Base-by-base conservation (phyloP, 495 filamentous ascomycete genomes). In the Mycothermus thermophilus region DNA sequence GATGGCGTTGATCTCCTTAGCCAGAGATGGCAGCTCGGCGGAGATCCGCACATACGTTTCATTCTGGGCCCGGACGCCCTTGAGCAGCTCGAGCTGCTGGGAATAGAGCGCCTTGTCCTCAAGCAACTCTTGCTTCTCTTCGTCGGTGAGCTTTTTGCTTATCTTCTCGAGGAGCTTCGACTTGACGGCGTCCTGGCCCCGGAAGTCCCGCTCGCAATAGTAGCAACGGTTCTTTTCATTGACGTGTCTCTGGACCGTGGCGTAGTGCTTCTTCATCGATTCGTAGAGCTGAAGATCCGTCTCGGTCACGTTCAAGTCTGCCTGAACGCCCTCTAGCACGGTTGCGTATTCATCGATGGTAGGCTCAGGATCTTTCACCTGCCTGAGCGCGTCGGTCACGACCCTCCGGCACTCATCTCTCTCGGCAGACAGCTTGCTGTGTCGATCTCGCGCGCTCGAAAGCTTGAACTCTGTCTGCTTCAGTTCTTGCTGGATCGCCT, bases 401-500 rank as follows among this genome's bases (percentile, higher is more conserved):
- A 38, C 47, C 4, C 56, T 42, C 28, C 72, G 67, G 49, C 74
- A 78, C 16, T 59, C 62, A 5, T 74, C 63, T 38, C 74, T 65
- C 37, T 87, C 79, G 29, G 71, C 64, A 19, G 72, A 60, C 34
- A 77, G 77, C 47, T 74, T 72, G 29, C 64, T 74, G 17, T 80
- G 56, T 31, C 63, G 73, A 13, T 73, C 72, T 20, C 70, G 68
- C 9, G 59, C 52, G 28, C 64, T 75, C 11, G 71, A 77, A n/a
- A 93, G 62, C 48, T 79, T 84, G 51, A 71, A 83, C 41, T 90
- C 77, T 14, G 83, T 55, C 34, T 87, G 76, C 47, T 84, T 78
- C 8, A 90, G 63, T 35, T 93, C 77, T 48, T 79, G 68, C 45
- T 66, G 74, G 7, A 73, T 64, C 15, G 63, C 62, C 31, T 93